phyloP scores from a whole-genome alignment of 345 rosid genomes.

The Linum usitatissimum region DNA sequence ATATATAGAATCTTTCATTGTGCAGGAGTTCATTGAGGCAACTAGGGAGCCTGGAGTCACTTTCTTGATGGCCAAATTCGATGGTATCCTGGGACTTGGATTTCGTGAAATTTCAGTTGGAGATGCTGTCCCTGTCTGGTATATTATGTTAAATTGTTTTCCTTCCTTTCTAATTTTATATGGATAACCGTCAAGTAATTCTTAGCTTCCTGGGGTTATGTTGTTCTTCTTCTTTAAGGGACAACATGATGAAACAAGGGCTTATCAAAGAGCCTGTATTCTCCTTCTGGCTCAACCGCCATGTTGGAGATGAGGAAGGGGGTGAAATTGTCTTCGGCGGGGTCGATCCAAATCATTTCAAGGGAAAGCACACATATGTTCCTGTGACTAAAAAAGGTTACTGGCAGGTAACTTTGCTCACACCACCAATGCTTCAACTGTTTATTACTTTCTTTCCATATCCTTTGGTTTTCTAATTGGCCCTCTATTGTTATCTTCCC shows the following conservation, averaged over 20 bases:
- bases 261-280: constrained; percentile 18
- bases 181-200: neutral
- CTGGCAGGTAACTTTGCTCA: constrained; percentile 21
- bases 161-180: neutral
- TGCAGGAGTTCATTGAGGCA: constrained; percentile 26
- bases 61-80: constrained; percentile 23
- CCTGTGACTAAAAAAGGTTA: constrained; percentile 26
- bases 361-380: constrained; percentile 26
- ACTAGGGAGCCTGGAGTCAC: constrained; percentile 22
- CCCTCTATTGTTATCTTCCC: neutral
- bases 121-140: constrained; percentile 24
- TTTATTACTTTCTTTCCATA: neutral
- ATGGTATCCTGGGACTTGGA: constrained; percentile 26
- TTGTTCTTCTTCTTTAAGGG: constrained; percentile 10
- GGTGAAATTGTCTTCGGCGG: constrained; percentile 29
- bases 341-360: constrained; percentile 22
- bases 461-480: neutral
- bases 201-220: neutral
- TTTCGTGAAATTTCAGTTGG: constrained; percentile 26
- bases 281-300: constrained; percentile 27
- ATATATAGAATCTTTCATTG: neutral
- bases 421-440: neutral
- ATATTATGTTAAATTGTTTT: neutral
- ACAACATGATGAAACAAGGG: constrained; percentile 24
- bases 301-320: constrained; percentile 18